phyloP scores from a whole-genome alignment of 371 early-diverging fungal species.

The Saksenaea oblongispora region DNA sequence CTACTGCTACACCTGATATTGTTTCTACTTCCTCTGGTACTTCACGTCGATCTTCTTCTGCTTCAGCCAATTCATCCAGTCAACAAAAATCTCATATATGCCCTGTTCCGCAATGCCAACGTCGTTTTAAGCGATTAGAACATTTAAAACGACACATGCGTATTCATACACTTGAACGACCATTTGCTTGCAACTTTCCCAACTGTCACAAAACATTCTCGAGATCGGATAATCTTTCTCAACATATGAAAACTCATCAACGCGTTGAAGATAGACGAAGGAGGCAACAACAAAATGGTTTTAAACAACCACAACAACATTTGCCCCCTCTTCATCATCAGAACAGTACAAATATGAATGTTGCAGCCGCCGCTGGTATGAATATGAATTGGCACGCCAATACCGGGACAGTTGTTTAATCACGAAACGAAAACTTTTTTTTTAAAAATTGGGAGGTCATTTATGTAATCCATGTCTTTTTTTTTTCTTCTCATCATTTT shows the following conservation, averaged over 20 bases:
- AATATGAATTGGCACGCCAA: not conserved
- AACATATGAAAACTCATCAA: slow-evolving; percentile 65
- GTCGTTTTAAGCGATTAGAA: slow-evolving; percentile 79
- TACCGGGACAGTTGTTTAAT: slow-evolving; percentile 1
- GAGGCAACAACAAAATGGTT: slow-evolving; percentile 17
- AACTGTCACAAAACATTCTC: slow-evolving; percentile 82
- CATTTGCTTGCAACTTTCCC: slow-evolving; percentile 68
- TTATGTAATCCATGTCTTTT: slow-evolving; percentile 4
- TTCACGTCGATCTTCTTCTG: slow-evolving; percentile 6
- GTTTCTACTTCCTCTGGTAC: slow-evolving; percentile 6
- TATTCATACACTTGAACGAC: slow-evolving; percentile 81
- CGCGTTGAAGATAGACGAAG: slow-evolving; percentile 39
- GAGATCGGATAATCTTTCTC: slow-evolving; percentile 73
- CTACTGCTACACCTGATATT: not conserved
- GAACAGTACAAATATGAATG: not conserved
- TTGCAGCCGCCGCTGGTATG: not conserved
- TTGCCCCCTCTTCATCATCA: not conserved
- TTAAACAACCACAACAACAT: slow-evolving; percentile 23
- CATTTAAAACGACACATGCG: slow-evolving; percentile 91
- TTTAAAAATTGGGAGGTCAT: not conserved
- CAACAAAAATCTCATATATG: slow-evolving; percentile 52
- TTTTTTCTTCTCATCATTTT: not conserved
- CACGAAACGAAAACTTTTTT: not conserved
- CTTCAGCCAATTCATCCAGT: not conserved
- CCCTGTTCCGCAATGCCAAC: slow-evolving; percentile 53